Evolutionary conservation across 2,329 filamentous ascomycete genomes (phyloP).

Genomic region (Cladophialophora immunda): DNA sequence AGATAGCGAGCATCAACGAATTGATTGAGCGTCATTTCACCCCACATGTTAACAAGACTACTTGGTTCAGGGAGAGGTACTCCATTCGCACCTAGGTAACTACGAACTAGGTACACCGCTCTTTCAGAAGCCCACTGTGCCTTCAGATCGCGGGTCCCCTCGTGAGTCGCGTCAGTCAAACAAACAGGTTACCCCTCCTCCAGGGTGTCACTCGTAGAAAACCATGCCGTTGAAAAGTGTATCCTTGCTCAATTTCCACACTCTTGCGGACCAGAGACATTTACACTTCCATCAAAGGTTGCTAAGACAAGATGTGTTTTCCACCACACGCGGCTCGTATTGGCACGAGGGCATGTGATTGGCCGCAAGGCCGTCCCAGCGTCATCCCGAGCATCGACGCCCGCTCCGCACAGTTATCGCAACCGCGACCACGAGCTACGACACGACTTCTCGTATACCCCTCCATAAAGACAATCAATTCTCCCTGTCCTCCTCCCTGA

Average conservation of each 20-base stretch:
- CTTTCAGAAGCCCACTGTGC: constrained; percentile 14
- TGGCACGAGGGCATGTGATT: constrained; percentile 36
- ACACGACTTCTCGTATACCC: constrained; percentile 14
- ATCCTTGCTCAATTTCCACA: neutral
- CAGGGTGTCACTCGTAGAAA: neutral
- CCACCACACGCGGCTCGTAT: constrained; percentile 23
- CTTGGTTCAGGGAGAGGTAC: neutral
- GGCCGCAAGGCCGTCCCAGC: constrained; percentile 26
- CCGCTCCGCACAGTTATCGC: constrained; percentile 34
- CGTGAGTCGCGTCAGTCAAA: neutral
- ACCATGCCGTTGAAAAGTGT: neutral
- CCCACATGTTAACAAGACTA: neutral
- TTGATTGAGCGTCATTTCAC: neutral
- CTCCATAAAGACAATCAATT: constrained; percentile 15
- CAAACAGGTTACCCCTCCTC: neutral
- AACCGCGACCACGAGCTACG: constrained; percentile 25
- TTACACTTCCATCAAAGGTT: constrained; percentile 11
- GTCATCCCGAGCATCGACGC: constrained; percentile 13
- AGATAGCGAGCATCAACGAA: neutral
- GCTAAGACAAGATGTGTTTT: constrained; percentile 22
- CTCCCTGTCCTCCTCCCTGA: neutral
- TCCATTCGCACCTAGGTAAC: too few species aligned
- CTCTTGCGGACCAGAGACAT: neutral
- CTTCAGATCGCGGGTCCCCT: neutral
- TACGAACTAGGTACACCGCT: constrained; percentile 24